Evolutionary conservation across 2,329 filamentous ascomycete genomes (phyloP).

Genomic region (Cladophialophora bantiana): DNA sequence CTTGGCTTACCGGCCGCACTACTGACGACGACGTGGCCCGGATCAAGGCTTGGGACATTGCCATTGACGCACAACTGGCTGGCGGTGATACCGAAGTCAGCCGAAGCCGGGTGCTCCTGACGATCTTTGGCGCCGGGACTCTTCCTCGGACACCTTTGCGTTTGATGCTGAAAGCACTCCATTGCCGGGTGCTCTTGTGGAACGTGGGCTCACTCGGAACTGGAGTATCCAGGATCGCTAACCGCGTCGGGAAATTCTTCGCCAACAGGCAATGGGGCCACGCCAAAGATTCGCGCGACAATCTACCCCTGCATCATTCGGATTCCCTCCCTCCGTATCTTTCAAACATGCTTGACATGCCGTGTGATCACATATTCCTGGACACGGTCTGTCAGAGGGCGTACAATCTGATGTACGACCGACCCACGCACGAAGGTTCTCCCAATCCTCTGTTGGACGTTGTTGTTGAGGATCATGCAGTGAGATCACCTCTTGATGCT

Average conservation of each 20-base stretch:
- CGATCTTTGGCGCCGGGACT: conserved; percentile 85
- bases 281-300: conserved; percentile 47
- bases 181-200: conserved; percentile 89
- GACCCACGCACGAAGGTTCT: conserved; percentile 70
- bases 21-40: conserved; percentile 85
- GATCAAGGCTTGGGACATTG: conserved; percentile 91
- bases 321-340: conserved; percentile 80
- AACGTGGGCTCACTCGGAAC: conserved; percentile 72
- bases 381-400: conserved; percentile 81
- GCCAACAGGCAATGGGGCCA: conserved; percentile 78
- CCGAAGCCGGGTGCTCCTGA: conserved; percentile 83
- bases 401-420: conserved; percentile 89
- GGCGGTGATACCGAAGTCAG: conserved; percentile 90
- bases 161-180: conserved; percentile 89
- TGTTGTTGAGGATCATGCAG: conserved; percentile 83
- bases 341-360: conserved; percentile 74
- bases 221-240: conserved; percentile 68
- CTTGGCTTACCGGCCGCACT: conserved; percentile 78
- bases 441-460: conserved; percentile 77
- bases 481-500: conserved; percentile 86
- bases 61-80: conserved; percentile 88
- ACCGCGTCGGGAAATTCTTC: conserved; percentile 74
- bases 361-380: conserved; percentile 82
- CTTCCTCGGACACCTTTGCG: conserved; percentile 81
- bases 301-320: conserved; percentile 60